A percentile compares a stretch with the other conserved stretches of the same genome.
Conservation (phyloP, 1,284 basidiomycete species). For the Ganoderma multipileum region DNA sequence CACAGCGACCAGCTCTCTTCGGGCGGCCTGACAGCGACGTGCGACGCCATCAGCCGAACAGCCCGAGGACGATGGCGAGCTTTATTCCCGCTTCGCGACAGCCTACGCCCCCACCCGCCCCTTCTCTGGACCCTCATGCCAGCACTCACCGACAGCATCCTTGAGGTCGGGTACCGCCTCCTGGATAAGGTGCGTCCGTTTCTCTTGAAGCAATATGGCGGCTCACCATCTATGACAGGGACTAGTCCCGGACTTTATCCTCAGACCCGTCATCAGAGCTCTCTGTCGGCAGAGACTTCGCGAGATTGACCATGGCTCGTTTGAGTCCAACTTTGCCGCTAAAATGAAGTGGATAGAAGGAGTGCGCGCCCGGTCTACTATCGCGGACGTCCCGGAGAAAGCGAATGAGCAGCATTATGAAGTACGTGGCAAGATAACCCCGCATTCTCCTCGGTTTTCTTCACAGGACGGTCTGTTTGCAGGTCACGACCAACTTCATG, state of each 20-base stretch:
- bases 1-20: conserved; percentile 11
- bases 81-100: not conserved
- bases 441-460: no score
- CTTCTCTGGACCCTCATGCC: conserved; percentile 8
- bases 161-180: conserved; percentile 36
- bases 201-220: not conserved
- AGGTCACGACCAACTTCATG: conserved; percentile 76
- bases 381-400: conserved; percentile 74
- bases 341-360: conserved; percentile 72
- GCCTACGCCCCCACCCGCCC: not conserved
- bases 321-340: conserved; percentile 68
- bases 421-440: conserved; percentile 42
- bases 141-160: conserved; percentile 22
- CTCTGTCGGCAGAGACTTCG: conserved; percentile 67
- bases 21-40: conserved; percentile 15
- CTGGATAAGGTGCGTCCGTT: conserved; percentile 37
- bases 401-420: conserved; percentile 87
- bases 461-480: not conserved
- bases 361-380: conserved; percentile 56
- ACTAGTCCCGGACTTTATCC: conserved; percentile 65
- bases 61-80: conserved; percentile 7
- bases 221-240: conserved; percentile 44
- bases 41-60: conserved; percentile 10
- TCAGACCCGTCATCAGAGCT: conserved; percentile 65
- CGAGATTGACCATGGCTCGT: conserved; percentile 66